Base-by-base conservation (phyloP, 2,329 filamentous ascomycete genomes). In the Diplodia intermedia region DNA sequence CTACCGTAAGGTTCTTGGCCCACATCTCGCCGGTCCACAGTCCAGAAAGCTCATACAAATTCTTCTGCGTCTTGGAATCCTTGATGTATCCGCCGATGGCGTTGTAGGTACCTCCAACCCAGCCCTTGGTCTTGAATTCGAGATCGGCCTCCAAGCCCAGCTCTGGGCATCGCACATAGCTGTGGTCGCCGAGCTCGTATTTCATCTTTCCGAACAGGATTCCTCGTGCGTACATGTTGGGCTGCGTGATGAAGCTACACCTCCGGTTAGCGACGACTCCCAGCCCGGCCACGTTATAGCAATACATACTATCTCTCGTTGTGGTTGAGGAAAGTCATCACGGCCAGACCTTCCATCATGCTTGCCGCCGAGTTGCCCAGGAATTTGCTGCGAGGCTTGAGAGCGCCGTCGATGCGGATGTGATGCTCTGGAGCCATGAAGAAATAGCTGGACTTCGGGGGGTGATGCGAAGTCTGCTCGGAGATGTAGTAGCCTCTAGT, bases 191-290 rank as follows among this genome's bases (percentile, higher is more conserved):
- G 8, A 99, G 88, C 82, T 99, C 95, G 80, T 98, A 99, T 80
- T 97, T 98, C 95, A 99, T 98, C 80, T 97, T 98, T 57, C 95
- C 95, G 75, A 99, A 97, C 9, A 99, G 84, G 69, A 99, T 98
- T 43, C 95, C 94, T 70, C 95, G 88, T 26, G 94, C 95, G 79
- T 99, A 99, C 93, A 99, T 99, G 82, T 99, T 99, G 20, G 95
- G 95, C 76, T 99, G 95, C 4, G 95, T 98, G 65, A 98, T 82
- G 75, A 96, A 92, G 80, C 92, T 96, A 69, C 36, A 55, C 36
- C n/a, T n/a, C 23, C 36, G 31, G 18, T 54, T 18, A 33, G 70
- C 74, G 65, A 73, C 71, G 62, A 52, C 40, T 31, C 9, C 26
- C 49, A 23, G 33, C 12, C 26, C 23, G 23, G 7, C 31, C 12